A percentile compares a stretch with the other conserved stretches of the same genome.
Evolutionary conservation across 176 grass and related monocot genomes (phyloP).

Genomic region (Avena eriantha): DNA sequence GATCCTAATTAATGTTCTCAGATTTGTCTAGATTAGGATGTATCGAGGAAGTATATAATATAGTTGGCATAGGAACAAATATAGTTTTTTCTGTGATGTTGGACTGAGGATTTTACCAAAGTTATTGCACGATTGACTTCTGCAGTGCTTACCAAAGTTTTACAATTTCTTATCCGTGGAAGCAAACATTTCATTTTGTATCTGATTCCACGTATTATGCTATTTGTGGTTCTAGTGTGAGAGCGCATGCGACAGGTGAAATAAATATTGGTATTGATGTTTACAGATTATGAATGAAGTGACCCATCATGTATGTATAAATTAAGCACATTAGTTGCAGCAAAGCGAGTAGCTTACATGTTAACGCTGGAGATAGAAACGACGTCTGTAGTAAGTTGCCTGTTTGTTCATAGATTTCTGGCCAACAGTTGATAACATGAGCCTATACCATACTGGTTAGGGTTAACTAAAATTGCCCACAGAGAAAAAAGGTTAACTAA

Average conservation of each 20-base stretch:
- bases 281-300: constrained; percentile 19
- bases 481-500: not conserved
- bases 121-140: too few relatives aligned
- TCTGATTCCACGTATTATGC: not conserved
- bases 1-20: too few relatives aligned
- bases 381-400: not conserved
- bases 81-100: too few relatives aligned
- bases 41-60: too few relatives aligned
- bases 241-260: not conserved
- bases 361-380: not conserved
- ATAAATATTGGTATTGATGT: not conserved
- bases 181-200: not conserved
- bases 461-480: too few relatives aligned
- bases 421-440: not conserved
- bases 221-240: not conserved
- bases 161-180: not conserved
- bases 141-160: not conserved
- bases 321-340: constrained; percentile 27
- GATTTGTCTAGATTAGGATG: too few relatives aligned
- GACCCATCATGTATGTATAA: not conserved
- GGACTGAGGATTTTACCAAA: too few relatives aligned
- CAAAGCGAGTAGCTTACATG: constrained; percentile 8
- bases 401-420: constrained; percentile 5
- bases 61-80: too few relatives aligned
- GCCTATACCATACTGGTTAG: not conserved